Percentiles rank a stretch among this genome's conserved stretches.
phyloP scores from a whole-genome alignment of 2,329 filamentous ascomycete genomes.

The Iodosphaeria phyllophila region DNA sequence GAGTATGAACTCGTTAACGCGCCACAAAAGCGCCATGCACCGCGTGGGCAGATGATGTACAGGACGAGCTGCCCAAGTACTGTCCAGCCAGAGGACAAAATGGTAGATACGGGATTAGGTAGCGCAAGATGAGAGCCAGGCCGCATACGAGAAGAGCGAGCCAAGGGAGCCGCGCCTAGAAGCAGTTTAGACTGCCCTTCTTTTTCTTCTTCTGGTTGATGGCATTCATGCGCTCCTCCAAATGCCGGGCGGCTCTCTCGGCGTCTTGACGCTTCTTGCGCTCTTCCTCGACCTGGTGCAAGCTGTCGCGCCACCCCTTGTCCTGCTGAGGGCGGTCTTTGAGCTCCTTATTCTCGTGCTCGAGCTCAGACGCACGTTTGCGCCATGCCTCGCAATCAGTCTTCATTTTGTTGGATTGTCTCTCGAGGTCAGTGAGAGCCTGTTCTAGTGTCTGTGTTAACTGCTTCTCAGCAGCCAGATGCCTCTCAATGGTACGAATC shows the following conservation, averaged over 20 bases:
- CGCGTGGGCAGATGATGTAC: too few species aligned
- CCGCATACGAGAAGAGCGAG: conserved; percentile 5
- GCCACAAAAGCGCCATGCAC: too few species aligned
- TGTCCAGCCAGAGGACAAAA: neutral
- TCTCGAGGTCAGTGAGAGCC: conserved; percentile 83
- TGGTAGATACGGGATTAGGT: neutral
- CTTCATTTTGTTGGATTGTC: conserved; percentile 81
- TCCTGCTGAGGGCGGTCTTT: conserved; percentile 35
- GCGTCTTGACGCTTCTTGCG: conserved; percentile 80
- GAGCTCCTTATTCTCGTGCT: conserved; percentile 51
- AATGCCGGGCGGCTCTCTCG: conserved; percentile 69
- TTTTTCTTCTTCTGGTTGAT: conserved; percentile 90
- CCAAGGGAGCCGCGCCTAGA: conserved; percentile 35
- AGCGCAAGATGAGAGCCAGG: conserved; percentile 2
- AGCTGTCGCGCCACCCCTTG: conserved; percentile 36
- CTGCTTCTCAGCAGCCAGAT: conserved; percentile 88
- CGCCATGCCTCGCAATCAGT: conserved; percentile 79
- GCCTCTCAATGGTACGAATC: conserved; percentile 91
- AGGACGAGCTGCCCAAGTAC: too few species aligned
- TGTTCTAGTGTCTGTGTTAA: conserved; percentile 90
- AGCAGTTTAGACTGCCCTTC: conserved; percentile 92
- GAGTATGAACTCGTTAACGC: too few species aligned
- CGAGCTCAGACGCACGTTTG: conserved; percentile 62
- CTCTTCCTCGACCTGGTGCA: conserved; percentile 93
- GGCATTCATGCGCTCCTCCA: conserved; percentile 89